phyloP scores from a whole-genome alignment of 116 monocot genomes.

The Iris pallida region DNA sequence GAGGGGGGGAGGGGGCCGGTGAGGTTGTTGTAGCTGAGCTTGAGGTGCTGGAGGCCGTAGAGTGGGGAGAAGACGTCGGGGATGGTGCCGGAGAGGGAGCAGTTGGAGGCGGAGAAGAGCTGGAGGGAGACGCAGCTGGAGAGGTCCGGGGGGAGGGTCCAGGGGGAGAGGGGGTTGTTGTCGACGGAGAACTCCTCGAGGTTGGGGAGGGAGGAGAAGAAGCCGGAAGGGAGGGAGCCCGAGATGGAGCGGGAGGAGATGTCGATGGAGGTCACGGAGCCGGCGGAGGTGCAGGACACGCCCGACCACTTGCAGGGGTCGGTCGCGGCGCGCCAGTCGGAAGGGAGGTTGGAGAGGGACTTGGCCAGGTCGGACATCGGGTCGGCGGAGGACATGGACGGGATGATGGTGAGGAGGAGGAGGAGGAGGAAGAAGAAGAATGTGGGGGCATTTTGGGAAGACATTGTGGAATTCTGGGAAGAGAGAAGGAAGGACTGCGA shows the following conservation, averaged over 20 bases:
- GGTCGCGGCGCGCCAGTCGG: slow-evolving; percentile 5
- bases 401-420: background rate
- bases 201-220: slow-evolving; percentile 1
- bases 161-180: slow-evolving; percentile 4
- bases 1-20: slow-evolving; percentile 33
- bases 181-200: slow-evolving; percentile 2
- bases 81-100: slow-evolving; percentile 25
- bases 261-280: slow-evolving; percentile 6
- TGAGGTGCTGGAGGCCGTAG: slow-evolving; percentile 21
- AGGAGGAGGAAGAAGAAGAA: background rate
- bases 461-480: too few species aligned
- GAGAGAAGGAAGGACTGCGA: too few species aligned
- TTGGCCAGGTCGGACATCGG: slow-evolving; percentile 3
- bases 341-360: slow-evolving; percentile 3
- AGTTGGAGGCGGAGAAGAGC: slow-evolving; percentile 35
- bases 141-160: slow-evolving; percentile 12
- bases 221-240: slow-evolving; percentile 1
- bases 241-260: background rate
- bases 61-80: slow-evolving; percentile 43
- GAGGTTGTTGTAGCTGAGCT: slow-evolving; percentile 66
- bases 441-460: too few species aligned
- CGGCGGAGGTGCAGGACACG: slow-evolving; percentile 9
- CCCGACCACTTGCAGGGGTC: slow-evolving; percentile 17
- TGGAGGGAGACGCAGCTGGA: slow-evolving; percentile 16
- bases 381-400: background rate